Base-by-base conservation (phyloP, 257 asterid species). In the Plectranthus barbatus region DNA sequence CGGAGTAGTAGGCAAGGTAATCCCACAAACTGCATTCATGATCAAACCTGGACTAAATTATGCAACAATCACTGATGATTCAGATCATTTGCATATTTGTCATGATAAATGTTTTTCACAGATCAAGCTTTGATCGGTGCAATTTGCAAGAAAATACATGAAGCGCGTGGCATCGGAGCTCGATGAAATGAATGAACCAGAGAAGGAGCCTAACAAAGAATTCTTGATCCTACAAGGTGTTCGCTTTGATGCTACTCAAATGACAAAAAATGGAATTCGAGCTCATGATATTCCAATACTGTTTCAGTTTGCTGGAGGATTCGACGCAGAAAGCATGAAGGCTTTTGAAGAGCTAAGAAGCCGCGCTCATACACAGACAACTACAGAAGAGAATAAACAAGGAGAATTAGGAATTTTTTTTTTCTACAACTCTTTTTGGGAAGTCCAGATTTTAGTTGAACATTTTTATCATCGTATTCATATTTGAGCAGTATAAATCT, bases 261-360 rank as follows among this genome's bases (percentile, higher is more conserved):
- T 52, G 4, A 14, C 31, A 21, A 56, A 47, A 14, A 33, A 33
- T 47, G 6, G 34, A 26, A 24, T n/a, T 9, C 31, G 41, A 54
- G 36, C 3, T 40, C 42, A 31, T 60, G 56, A 9, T 41, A 47
- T 66, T 39, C 31, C 4, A 60, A 61, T 37, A n/a, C 31, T 37
- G 62, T 75, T 76, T 47, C 88, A 93, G 99, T 93, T 93, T 74
- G 96, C 96, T 21, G 99, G 99, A 80, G 99, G 99, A 15, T 93
- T 93, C 67, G 99, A 93, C 64, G 89, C 92, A 17, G 99, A 90
- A 62, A 93, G 97, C 77, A 93, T 93, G 99, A 85, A 83, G 80
- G 94, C 95, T 17, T 93, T 93, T 63, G 99, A 90, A 84, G 99
- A 90, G 73, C 79, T 93, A 56, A 84, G 97, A 80, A 85, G 92